A percentile compares a stretch with the other conserved stretches of the same genome.
Evolutionary conservation across 805 yeast genomes (phyloP).

Genomic region (Teunomyces lycoperdinae): DNA sequence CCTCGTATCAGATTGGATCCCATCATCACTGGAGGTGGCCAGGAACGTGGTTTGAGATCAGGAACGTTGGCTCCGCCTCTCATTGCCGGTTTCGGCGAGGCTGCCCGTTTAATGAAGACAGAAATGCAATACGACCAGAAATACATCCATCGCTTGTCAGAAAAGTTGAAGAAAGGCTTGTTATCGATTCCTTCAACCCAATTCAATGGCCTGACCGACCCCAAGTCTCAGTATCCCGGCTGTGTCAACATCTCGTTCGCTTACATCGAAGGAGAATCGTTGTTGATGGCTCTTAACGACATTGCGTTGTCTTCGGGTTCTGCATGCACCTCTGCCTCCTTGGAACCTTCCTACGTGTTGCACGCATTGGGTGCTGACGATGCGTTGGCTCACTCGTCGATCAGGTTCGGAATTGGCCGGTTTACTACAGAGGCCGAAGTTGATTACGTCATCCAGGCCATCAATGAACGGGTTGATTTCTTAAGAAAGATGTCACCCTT

Average conservation of each 20-base stretch:
- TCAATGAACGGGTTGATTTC: constrained; percentile 83
- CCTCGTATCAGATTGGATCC: constrained; percentile 98
- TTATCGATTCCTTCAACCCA: constrained; percentile 84
- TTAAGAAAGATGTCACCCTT: constrained; percentile 90
- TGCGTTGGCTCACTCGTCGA: constrained; percentile 97
- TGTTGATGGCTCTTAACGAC: constrained; percentile 95
- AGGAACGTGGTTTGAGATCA: constrained; percentile 95
- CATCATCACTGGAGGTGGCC: constrained; percentile 95
- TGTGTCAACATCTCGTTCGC: constrained; percentile 97
- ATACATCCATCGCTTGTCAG: constrained; percentile 69
- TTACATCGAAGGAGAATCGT: constrained; percentile 95
- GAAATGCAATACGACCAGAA: constrained; percentile 73
- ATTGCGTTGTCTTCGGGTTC: constrained; percentile 95
- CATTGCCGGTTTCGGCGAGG: constrained; percentile 96
- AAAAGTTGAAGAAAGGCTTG: constrained; percentile 69
- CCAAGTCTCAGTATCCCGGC: constrained; percentile 63
- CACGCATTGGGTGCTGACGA: constrained; percentile 98
- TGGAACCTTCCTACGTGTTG: constrained; percentile 95
- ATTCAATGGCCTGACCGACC: constrained; percentile 74
- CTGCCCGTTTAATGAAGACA: constrained; percentile 74
- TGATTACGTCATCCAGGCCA: constrained; percentile 89
- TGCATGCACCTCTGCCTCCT: constrained; percentile 97
- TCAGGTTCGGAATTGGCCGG: constrained; percentile 95
- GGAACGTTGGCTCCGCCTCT: constrained; percentile 98
- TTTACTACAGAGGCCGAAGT: constrained; percentile 96